Conservation (phyloP, 2,329 filamentous ascomycete genomes). For the Trichoderma oligosporum region DNA sequence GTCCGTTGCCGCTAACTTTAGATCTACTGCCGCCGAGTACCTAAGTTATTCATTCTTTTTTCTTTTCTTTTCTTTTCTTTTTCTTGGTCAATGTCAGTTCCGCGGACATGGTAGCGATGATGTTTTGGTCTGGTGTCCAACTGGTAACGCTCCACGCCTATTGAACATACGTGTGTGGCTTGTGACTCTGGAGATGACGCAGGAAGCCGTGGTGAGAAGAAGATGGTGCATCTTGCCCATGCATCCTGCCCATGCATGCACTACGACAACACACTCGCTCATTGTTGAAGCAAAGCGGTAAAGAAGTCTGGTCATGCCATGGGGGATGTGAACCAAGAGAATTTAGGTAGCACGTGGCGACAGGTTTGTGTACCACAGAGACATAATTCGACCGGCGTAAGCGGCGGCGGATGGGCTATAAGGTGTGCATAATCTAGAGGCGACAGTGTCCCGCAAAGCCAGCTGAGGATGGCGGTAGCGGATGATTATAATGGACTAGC, state of each 20-base stretch:
- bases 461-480: background rate
- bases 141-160: background rate
- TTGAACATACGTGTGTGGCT: background rate
- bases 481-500: background rate
- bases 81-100: background rate
- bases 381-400: conserved; percentile 10
- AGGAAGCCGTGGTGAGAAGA: conserved; percentile 21
- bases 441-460: background rate
- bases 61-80: no score
- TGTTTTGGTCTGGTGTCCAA: background rate
- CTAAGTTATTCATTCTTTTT: no score
- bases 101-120: background rate
- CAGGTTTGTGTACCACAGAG: conserved; percentile 18
- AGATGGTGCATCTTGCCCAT: conserved; percentile 1
- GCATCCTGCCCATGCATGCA: background rate
- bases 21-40: background rate
- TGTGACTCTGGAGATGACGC: conserved; percentile 21
- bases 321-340: background rate
- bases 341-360: conserved; percentile 13
- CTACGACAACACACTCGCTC: background rate
- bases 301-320: conserved; percentile 7
- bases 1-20: background rate
- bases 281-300: conserved; percentile 6
- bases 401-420: conserved; percentile 4
- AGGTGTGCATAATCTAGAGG: conserved; percentile 3